Percentiles rank a stretch among this genome's conserved stretches.
phyloP scores from a whole-genome alignment of 1,284 basidiomycete genomes.

The Leccinum fuscescens region DNA sequence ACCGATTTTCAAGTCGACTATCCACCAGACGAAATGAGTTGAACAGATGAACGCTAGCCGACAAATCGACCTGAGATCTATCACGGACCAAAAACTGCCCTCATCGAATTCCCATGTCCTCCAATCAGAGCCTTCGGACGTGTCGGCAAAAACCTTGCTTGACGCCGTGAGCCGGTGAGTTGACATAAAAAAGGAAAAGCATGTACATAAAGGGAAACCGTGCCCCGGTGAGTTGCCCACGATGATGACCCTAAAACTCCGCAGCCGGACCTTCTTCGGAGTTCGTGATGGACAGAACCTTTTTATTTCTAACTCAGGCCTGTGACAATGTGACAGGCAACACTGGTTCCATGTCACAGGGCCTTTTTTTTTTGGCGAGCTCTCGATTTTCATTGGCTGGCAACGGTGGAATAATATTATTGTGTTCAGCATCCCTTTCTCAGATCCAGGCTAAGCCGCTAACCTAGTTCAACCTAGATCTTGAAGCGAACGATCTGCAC shows the following conservation, averaged over 20 bases:
- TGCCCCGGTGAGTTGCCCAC: too few relatives aligned
- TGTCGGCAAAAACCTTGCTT: too few relatives aligned
- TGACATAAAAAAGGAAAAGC: too few relatives aligned
- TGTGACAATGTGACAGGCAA: not conserved
- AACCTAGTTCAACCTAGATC: not conserved
- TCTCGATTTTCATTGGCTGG: not conserved
- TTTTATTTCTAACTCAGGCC: not conserved
- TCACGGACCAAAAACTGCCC: not conserved
- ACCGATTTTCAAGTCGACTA: not conserved
- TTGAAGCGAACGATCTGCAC: not conserved
- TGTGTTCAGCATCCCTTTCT: not conserved
- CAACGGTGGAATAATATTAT: not conserved
- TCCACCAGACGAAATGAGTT: not conserved
- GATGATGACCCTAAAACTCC: not conserved
- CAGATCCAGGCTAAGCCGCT: not conserved
- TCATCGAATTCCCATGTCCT: not conserved
- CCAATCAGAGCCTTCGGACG: not conserved
- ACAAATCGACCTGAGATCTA: not conserved
- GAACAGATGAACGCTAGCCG: not conserved
- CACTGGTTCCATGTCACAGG: too few relatives aligned
- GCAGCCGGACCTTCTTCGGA: not conserved
- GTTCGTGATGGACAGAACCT: not conserved
- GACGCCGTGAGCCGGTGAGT: too few relatives aligned
- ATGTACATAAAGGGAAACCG: too few relatives aligned
- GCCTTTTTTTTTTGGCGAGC: not conserved